Evolutionary conservation across 2,329 filamentous ascomycete species (phyloP).

Genomic region (Aspergillus versicolor): DNA sequence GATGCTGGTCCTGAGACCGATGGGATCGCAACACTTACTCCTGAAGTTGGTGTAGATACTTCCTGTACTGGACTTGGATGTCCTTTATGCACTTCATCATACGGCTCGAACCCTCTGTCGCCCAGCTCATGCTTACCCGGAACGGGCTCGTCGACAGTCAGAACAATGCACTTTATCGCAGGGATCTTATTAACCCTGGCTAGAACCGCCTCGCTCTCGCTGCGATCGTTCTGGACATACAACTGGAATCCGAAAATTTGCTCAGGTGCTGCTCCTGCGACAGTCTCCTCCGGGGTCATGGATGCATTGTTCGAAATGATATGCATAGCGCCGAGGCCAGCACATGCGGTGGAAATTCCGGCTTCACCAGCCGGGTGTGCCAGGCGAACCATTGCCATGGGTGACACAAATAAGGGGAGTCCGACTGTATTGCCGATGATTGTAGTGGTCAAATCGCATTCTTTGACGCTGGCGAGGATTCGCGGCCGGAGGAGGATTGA

Average conservation of each 20-base stretch:
- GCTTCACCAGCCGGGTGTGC: conserved; percentile 79
- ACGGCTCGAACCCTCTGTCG: conserved; percentile 63
- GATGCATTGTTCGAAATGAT: conserved; percentile 89
- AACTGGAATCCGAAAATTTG: conserved; percentile 95
- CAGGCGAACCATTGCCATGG: conserved; percentile 83
- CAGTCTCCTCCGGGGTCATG: conserved; percentile 88
- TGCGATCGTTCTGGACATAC: conserved; percentile 81
- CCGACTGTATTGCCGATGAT: conserved; percentile 71
- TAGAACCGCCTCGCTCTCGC: conserved; percentile 79
- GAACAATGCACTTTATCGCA: conserved; percentile 76
- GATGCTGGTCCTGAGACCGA: too few species aligned
- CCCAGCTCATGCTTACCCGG: conserved; percentile 89
- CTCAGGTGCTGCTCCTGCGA: conserved; percentile 65
- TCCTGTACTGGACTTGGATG: conserved; percentile 75
- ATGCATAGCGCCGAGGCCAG: conserved; percentile 69
- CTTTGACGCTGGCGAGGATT: conserved; percentile 78
- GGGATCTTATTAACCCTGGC: conserved; percentile 70
- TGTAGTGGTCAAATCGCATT: conserved; percentile 67
- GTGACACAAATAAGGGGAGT: conserved; percentile 76
- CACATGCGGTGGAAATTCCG: conserved; percentile 75
- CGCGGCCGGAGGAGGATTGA: conserved; percentile 79
- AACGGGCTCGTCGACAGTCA: conserved; percentile 89
- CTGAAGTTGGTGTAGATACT: conserved; percentile 64
- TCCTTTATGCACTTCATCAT: conserved; percentile 68
- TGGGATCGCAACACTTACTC: too few species aligned